Evolutionary conservation across 352 stramenopile genomes (phyloP).

Genomic region (Phytophthora cajani): DNA sequence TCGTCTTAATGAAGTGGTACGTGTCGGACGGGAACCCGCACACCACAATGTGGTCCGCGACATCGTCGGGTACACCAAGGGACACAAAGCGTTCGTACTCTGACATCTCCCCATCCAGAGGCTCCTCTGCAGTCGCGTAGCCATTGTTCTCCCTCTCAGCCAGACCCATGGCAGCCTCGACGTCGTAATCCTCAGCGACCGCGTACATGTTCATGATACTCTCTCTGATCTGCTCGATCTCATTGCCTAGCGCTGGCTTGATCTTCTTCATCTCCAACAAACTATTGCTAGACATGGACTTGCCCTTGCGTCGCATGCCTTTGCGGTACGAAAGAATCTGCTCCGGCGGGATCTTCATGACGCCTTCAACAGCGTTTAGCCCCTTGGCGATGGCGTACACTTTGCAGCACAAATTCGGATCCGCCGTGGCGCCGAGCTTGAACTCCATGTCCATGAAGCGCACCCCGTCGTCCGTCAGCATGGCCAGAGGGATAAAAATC

Average conservation of each 20-base stretch:
- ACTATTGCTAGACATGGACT: slow-evolving; percentile 39
- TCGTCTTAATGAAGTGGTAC: slow-evolving; percentile 76
- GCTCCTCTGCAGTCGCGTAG: slow-evolving; percentile 11
- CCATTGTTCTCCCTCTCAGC: slow-evolving; percentile 9
- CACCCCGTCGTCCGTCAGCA: slow-evolving; percentile 71
- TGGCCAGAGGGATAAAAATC: slow-evolving; percentile 68
- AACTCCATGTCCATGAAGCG: slow-evolving; percentile 82
- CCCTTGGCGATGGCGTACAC: slow-evolving; percentile 77
- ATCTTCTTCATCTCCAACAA: slow-evolving; percentile 54
- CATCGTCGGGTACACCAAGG: slow-evolving; percentile 44
- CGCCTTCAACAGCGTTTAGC: slow-evolving; percentile 56
- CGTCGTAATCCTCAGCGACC: slow-evolving; percentile 37
- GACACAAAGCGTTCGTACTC: slow-evolving; percentile 68
- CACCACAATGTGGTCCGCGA: slow-evolving; percentile 70
- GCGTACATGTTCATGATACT: slow-evolving; percentile 66
- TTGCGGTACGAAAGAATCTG: slow-evolving; percentile 83
- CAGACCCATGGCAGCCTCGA: slow-evolving; percentile 33
- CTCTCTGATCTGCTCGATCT: slow-evolving; percentile 67
- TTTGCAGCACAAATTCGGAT: slow-evolving; percentile 84
- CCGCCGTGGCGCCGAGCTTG: slow-evolving; percentile 73
- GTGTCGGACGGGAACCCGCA: slow-evolving; percentile 72
- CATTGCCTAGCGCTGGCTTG: slow-evolving; percentile 61
- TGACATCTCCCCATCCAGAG: slow-evolving; percentile 26
- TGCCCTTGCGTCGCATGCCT: slow-evolving; percentile 66
- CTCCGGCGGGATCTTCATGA: slow-evolving; percentile 70